Evolutionary conservation across 2,329 filamentous ascomycete species (phyloP), one percentile per base, ranked within the genome.

Genomic region (Apiospora phragmitis): DNA sequence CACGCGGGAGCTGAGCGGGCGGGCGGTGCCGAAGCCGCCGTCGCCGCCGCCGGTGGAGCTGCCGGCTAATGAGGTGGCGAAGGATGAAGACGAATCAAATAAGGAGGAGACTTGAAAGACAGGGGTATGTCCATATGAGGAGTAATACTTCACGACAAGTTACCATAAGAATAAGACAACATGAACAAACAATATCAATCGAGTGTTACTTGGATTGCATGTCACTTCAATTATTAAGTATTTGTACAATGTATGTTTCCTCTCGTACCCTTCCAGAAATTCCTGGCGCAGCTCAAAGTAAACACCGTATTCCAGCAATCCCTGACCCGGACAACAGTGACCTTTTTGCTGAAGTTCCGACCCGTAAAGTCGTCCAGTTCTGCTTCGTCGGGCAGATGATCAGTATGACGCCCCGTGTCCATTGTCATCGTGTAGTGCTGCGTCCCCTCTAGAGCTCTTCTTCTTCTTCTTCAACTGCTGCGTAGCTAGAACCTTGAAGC

Each of bases 401-500:
- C 35, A 3, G 7, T 6, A 38, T 38, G 35, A 38, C 4, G 35
- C 38, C 38, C 9, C 9, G 38, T 41, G 38, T 12, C 38, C 24
- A 4, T 32, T 6, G 49, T 59, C 24, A 3, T 26, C 6, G 49
- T 32, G 49, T 29, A 26, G 38, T 41, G 14, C 38, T 7, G 38
- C 38, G 38, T 12, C 38, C 38, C 38, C 38, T 41, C n/a, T 41
- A 11, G 8, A 12, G 3, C 9, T 41, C 12, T 18, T 12, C 4
- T 21, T 11, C 49, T 26, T 21, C 49, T 26, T n/a, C 3, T 18
- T 8, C 38, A 8, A 16, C 47, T 51, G 47, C 47, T 55, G 49
- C 7, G 42, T 43, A 5, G 29, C 26, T 7, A 68, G 43, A 1
- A 68, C 67, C 43, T 68, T 68, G 67, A 68, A 68, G 67, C 67